Evolutionary conservation across 2,329 filamentous ascomycete genomes (phyloP).

Genomic region (Arachnopeziza araneosa): DNA sequence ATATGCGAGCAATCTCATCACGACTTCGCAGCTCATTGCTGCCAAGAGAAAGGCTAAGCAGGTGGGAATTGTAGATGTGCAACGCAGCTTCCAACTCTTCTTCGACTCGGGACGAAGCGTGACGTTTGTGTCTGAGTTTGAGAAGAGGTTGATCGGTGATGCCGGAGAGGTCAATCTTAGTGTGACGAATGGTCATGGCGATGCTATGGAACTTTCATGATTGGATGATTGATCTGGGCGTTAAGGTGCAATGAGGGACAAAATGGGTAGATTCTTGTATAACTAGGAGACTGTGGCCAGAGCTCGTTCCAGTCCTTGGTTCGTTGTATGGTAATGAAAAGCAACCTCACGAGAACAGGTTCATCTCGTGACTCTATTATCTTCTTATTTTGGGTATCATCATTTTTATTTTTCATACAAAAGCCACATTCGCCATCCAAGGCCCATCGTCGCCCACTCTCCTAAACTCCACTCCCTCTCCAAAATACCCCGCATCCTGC

Average conservation of each 20-base stretch:
- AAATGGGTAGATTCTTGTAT: constrained; percentile 4
- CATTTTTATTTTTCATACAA: constrained; percentile 24
- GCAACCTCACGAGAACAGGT: not conserved
- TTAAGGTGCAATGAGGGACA: not conserved
- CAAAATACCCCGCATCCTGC: constrained; percentile 90
- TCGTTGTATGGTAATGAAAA: not conserved
- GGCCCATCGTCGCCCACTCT: constrained; percentile 45
- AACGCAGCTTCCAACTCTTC: constrained; percentile 90
- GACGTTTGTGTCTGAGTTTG: constrained; percentile 83
- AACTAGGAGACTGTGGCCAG: constrained; percentile 10
- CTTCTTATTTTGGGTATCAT: constrained; percentile 16
- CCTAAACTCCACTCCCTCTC: constrained; percentile 78
- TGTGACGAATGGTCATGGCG: constrained; percentile 50
- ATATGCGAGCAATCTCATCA: constrained; percentile 98
- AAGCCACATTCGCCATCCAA: constrained; percentile 30
- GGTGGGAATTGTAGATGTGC: constrained; percentile 81
- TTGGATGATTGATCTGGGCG: not conserved
- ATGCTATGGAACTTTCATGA: constrained; percentile 56
- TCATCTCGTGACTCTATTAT: not conserved
- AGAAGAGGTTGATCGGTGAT: constrained; percentile 89
- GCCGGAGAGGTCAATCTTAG: constrained; percentile 72
- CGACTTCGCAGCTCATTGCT: constrained; percentile 80
- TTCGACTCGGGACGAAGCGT: constrained; percentile 85
- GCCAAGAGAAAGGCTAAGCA: constrained; percentile 82
- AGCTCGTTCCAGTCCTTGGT: not conserved